Base-by-base conservation (phyloP, 306 rosid species). In the Cercis canadensis region DNA sequence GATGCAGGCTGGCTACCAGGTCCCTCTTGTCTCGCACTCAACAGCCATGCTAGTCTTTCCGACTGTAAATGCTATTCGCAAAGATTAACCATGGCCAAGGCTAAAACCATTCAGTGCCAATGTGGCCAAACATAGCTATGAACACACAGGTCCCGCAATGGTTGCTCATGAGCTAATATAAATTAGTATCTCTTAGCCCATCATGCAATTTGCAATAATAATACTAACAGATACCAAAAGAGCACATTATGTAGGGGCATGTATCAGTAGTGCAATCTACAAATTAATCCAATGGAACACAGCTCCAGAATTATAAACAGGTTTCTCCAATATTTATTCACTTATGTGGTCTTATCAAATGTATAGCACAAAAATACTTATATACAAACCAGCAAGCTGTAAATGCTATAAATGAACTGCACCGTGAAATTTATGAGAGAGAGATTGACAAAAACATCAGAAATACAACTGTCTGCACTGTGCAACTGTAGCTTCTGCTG, bases 401-500 rank as follows among this genome's bases (percentile, higher is more conserved):
- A 31, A 58, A 79, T 47, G 76, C 72, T 45, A 40, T 68, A 31
- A 58, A 79, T 47, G 76, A 69, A 75, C 80, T 74, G 71, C 72
- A 65, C 56, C 75, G 71, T 54, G 72, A 70, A 78, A 70, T 59
- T 16, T 17, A 69, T 37, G 59, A 36, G 10, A 46, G 56, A 61
- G 15, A 39, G 11, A 17, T 51, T 31, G 34, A 54, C 31, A 41
- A 46, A 54, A 60, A 68, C 63, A 57, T 90, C 87, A 90, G 86
- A 92, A 88, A 70, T 78, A 58, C 53, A 92, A 77, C 75, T 76
- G 86, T 67, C 80, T 80, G 89, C 97, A 88, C 65, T 78, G 86
- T 62, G 80, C 71, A 66, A 83, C 85, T 13, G 85, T 70, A 37
- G 90, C 87, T 56, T 87, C 91, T 4, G 84, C 87, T 0, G 97